Conservation (phyloP, 148 eudicot genomes). For the Chenopodium formosanum region DNA sequence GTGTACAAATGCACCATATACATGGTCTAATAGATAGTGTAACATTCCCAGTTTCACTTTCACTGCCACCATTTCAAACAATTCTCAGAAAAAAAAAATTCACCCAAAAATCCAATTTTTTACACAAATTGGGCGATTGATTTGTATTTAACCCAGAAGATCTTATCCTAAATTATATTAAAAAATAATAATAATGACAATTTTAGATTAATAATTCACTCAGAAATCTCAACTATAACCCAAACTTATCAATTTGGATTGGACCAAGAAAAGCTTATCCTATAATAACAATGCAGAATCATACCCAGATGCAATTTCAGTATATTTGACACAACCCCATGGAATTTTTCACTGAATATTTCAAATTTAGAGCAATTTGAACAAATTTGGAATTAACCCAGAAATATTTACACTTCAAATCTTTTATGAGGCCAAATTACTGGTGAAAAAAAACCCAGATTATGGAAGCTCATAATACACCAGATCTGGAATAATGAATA, state of each 20-base stretch:
- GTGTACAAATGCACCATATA: conserved; percentile 94
- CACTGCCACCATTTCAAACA: conserved; percentile 54
- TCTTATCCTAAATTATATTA: background rate
- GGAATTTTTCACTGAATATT: background rate
- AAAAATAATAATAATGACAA: too few species aligned
- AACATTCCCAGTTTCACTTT: conserved; percentile 81
- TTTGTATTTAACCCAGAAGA: conserved; percentile 22
- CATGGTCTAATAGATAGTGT: conserved; percentile 92
- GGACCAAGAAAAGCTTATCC: background rate
- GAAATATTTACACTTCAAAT: background rate
- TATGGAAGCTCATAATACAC: background rate
- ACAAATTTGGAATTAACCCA: conserved; percentile 10
- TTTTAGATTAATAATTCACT: background rate
- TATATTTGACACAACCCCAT: background rate
- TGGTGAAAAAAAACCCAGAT: background rate
- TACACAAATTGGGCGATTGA: background rate
- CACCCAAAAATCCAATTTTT: background rate
- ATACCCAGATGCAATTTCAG: background rate
- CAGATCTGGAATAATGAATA: conserved; percentile 6
- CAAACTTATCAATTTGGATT: background rate
- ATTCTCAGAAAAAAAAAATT: background rate
- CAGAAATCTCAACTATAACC: background rate
- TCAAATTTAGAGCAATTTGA: conserved; percentile 5
- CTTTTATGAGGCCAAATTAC: background rate
- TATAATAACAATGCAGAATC: too few species aligned